Evolutionary conservation across 2,329 filamentous ascomycete species (phyloP), one percentile per base, ranked within the genome.

Genomic region (Alternaria consortialis): DNA sequence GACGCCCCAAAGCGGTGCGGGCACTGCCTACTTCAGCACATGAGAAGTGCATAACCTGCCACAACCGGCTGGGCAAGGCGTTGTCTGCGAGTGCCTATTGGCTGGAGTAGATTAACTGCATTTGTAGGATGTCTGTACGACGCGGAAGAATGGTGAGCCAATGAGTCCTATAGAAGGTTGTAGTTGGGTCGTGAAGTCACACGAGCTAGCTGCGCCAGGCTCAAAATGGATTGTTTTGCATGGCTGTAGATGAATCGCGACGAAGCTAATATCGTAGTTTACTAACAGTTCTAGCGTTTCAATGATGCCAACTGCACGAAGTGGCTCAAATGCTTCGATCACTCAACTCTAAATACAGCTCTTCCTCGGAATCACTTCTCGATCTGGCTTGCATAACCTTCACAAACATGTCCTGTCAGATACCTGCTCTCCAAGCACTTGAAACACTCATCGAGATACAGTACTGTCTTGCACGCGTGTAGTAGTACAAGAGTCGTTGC

Each of bases 101-200:
- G 63, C 25, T 23, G 31, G 23, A 25, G 42, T 65, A 67, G 48
- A 67, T 63, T 60, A 53, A 53, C 7, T 56, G 57, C 48, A 58
- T 42, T 53, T 58, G 58, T 43, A 57, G 43, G 46, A 37, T 42
- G 42, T 44, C 13, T 36, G 57, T 56, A 36, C 40, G 17, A 54
- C 27, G 39, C 3, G 39, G 37, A 48, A 32, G 42, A 34, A 54
- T 17, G 25, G 34, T 25, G 20, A 53, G 29, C 56, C 59, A 66
- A 60, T 62, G 31, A 51, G 42, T 48, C 25, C 32, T 44, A 43
- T 36, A 23, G 7, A 44, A 39, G 29, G 34, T 39, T 37, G 17
- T 31, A 51, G 27, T 43, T 52, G 58, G 50, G 44, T 44, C 50
- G 31, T 51, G 42, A 25, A 32, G 20, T 37, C 15, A 25, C 50